Evolutionary conservation across 805 yeast genomes (phyloP), one percentile per base, ranked within the genome.

Genomic region (Ogataea degrootiae): DNA sequence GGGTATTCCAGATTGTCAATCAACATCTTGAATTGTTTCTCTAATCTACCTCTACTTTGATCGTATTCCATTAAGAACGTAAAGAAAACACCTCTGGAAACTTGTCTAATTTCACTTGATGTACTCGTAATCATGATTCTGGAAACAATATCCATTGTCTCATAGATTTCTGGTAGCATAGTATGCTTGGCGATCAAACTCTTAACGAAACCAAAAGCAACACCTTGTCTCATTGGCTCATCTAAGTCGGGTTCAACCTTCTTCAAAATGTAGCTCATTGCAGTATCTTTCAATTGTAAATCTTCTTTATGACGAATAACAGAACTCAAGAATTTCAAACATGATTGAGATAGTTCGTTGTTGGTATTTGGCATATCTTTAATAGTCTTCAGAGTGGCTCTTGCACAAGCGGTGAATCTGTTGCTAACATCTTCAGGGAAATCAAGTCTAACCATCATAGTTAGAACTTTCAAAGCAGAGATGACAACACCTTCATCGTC

Each of bases 51-150:
- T 57, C 83, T 76, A 33, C 98, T 90, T 69, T 92, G 97, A 57
- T 96, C 98, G 60, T 87, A 94, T 57, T 90, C 96, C 85, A 89
- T 85, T 60, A 94, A 68, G 57, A 94, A 94, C 57, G 83, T 90
- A 63, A 81, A 85, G 62, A 82, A 94, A 2, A 86, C 81, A 53
- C 87, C 79, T 66, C 98, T 77, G 8, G 97, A 81, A 65, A 86
- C 82, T 57, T 85, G 91, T 49, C 98, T 76, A 45, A 89, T 87
- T 59, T 84, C 89, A 43, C 79, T 79, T 3, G 92, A 75, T 49
- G 89, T 96, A 65, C 87, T 88, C 1, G 96, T 91, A 26, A 94
- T 83, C 96, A 94, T 86, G 23, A 89, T 85, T 49, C 82, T 79
- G 9, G 94, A 76, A 4, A 92, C 83, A 42, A 75, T 75, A 49